Percentiles rank a stretch among this genome's conserved stretches.
These are phyloP conservation scores for Vigna unguiculata DNA, from an alignment of 306 rosid genomes.

Conservation along the genomic window DNA sequence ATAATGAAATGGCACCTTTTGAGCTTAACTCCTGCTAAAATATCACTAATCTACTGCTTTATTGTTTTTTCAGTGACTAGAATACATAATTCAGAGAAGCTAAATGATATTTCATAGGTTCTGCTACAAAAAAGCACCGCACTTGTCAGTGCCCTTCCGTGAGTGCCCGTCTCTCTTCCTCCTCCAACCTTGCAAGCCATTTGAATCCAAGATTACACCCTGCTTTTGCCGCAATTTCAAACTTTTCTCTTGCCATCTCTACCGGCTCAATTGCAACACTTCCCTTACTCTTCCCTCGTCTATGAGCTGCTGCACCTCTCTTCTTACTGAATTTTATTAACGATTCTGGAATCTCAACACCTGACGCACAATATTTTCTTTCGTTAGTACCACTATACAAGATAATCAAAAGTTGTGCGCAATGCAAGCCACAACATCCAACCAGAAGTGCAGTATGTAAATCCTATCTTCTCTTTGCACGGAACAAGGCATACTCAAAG, in stretches of 20 bases:
- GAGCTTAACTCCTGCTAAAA: too few relatives aligned
- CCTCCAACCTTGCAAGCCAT: constrained; percentile 84
- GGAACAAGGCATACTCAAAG: not conserved
- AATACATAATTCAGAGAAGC: too few relatives aligned
- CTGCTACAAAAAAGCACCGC: not conserved
- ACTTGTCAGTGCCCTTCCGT: constrained; percentile 15
- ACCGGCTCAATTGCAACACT: constrained; percentile 53
- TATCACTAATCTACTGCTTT: too few relatives aligned
- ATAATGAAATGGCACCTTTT: too few relatives aligned
- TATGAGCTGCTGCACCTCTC: constrained; percentile 56
- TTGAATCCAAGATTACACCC: constrained; percentile 90
- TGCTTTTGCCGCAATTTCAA: constrained; percentile 78
- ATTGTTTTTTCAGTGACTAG: too few relatives aligned
- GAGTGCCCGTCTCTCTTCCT: constrained; percentile 72
- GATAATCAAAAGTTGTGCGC: constrained; percentile 6
- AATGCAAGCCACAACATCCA: too few relatives aligned
- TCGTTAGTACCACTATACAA: constrained; percentile 19
- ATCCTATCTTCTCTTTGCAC: not conserved
- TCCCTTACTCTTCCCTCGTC: constrained; percentile 54
- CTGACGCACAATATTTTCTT: constrained; percentile 52
- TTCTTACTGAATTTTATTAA: constrained; percentile 56
- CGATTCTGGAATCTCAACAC: constrained; percentile 77
- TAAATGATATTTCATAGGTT: too few relatives aligned
- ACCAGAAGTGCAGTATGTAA: not conserved
- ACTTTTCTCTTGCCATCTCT: constrained; percentile 87